Evolutionary conservation across 2,329 filamentous ascomycete species (phyloP).

Genomic region (Venturia effusa): DNA sequence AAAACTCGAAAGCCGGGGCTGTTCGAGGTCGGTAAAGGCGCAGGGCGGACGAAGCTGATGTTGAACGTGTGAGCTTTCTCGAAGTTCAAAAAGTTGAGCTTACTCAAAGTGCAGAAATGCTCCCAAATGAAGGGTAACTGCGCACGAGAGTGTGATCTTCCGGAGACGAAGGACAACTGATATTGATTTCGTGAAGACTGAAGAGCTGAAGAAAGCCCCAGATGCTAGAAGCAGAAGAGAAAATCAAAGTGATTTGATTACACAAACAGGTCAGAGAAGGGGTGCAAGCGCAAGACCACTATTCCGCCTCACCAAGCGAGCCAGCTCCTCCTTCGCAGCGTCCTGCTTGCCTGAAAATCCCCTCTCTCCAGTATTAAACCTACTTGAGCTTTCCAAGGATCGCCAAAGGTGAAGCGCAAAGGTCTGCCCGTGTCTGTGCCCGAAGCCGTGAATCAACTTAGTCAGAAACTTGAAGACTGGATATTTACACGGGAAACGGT

Average conservation of each 20-base stretch:
- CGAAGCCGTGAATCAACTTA: neutral
- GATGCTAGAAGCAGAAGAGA: slow-evolving; percentile 4
- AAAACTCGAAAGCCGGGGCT: neutral
- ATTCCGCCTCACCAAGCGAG: neutral
- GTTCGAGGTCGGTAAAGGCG: neutral
- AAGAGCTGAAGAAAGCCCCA: slow-evolving; percentile 3
- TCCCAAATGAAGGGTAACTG: slow-evolving; percentile 1
- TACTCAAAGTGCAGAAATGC: slow-evolving; percentile 4
- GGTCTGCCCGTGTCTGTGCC: neutral
- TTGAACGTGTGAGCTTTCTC: neutral
- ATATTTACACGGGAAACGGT: neutral
- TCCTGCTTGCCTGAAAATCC: neutral
- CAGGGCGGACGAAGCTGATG: neutral
- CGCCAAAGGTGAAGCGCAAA: neutral
- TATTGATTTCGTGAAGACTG: slow-evolving; percentile 4
- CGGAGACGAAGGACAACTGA: slow-evolving; percentile 3
- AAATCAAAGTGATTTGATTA: slow-evolving; percentile 5
- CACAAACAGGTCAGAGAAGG: slow-evolving; percentile 1
- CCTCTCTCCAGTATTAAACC: neutral
- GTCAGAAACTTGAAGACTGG: neutral
- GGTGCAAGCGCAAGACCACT: slow-evolving; percentile 4
- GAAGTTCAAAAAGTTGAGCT: neutral
- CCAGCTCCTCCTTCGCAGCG: neutral
- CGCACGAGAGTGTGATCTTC: slow-evolving; percentile 1
- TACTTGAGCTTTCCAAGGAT: neutral